phyloP scores from a whole-genome alignment of 495 filamentous ascomycete genomes.

The Mycothermus thermophilus region DNA sequence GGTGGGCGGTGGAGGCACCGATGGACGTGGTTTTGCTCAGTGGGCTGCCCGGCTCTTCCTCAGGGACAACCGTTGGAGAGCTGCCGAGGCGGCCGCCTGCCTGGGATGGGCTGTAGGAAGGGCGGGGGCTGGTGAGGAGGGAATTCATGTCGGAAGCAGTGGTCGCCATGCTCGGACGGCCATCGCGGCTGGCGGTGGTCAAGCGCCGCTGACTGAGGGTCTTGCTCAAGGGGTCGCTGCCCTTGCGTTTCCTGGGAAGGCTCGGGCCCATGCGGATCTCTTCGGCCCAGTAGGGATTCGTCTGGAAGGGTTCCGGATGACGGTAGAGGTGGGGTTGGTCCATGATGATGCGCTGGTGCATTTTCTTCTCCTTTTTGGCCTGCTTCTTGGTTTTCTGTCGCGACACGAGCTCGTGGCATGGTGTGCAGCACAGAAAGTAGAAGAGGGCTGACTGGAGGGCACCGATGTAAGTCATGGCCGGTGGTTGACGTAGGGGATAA shows the following conservation, averaged over 20 bases:
- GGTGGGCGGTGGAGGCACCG: conserved; percentile 10
- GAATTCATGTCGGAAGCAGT: too few species aligned
- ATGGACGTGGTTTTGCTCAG: conserved; percentile 20
- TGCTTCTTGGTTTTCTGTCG: conserved; percentile 53
- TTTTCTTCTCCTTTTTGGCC: conserved; percentile 43
- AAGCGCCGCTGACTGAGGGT: conserved; percentile 36
- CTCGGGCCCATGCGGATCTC: conserved; percentile 71
- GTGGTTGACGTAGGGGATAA: not conserved
- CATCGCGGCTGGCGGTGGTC: conserved; percentile 30
- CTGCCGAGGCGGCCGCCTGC: conserved; percentile 5
- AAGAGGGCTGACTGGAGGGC: conserved; percentile 70
- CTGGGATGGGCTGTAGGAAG: conserved; percentile 1
- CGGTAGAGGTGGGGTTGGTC: conserved; percentile 59
- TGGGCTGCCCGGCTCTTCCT: conserved; percentile 13
- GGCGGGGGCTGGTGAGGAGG: conserved; percentile 13
- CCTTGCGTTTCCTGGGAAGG: conserved; percentile 47
- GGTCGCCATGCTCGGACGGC: conserved; percentile 19
- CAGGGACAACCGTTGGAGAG: conserved; percentile 20
- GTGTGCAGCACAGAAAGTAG: conserved; percentile 72
- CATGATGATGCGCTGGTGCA: conserved; percentile 44
- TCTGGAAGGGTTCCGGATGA: conserved; percentile 69
- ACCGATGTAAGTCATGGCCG: conserved; percentile 38
- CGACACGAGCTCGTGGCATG: conserved; percentile 52
- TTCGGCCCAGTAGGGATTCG: conserved; percentile 74
- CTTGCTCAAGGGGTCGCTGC: conserved; percentile 27